Base-by-base conservation (phyloP, 352 stramenopile genomes). In the Phytopythium chamaehyphon region DNA sequence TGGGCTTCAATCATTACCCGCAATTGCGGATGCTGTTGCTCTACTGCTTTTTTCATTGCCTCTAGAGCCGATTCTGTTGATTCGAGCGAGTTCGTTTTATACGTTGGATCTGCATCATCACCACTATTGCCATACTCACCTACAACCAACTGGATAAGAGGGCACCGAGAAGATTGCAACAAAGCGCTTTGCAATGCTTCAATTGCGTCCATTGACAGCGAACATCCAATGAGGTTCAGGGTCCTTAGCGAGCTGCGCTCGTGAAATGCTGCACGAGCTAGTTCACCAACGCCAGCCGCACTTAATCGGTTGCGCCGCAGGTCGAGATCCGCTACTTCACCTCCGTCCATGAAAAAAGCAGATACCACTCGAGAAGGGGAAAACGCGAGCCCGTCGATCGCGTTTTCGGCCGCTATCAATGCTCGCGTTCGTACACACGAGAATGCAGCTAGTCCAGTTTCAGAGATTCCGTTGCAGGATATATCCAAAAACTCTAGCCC, bases 381-480 rank as follows among this genome's bases (percentile, higher is more conserved):
- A 12, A 22, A 23, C 7, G 22, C 39, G n/a, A 77, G 46, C 11
- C 74, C 53, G 23, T 74, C 62, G 23, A 83, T 71, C 11, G 42
- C 43, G 23, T 86, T 83, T 12, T 70, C 50, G 3, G 48, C 21
- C 23, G 43, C 62, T 21, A 57, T 61, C 28, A 86, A 42, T 15
- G 42, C 40, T 1, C 56, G 47, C 0, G 74, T 18, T 9, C 46
- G 54, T 0, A 86, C 38, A 19, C 59, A 47, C 14, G 48, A 42
- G 12, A 86, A 49, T 1, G 57, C 55, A 5, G 55, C 51, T 28
- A 86, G 62, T 1, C 74, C 71, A 0, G 61, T 36, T 0, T 62
- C 54, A 0, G 71, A 72, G 26, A 86, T 58, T 11, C 74, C 66
- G 51, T 86, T 86, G 24, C 52, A 51, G 19, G 71, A 78, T 18